A percentile compares a stretch with the other conserved stretches of the same genome.
Conservation (phyloP, 2,329 filamentous ascomycete species). For the Sordariomycetes sp. region DNA sequence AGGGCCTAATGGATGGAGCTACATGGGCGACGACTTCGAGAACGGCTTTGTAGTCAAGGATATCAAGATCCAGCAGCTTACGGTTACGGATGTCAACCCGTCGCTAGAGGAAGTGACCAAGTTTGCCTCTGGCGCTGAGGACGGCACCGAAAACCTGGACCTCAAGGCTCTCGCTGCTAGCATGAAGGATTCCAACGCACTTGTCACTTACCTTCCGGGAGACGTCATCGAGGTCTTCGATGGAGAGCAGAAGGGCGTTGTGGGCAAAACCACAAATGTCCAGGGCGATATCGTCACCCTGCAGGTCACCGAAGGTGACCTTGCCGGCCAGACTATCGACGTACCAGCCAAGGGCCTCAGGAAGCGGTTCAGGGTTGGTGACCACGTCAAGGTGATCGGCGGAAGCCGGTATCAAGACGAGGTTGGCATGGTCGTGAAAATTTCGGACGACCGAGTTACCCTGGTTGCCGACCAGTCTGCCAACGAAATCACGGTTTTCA, state of each 20-base stretch:
- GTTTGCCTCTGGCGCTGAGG: constrained; percentile 79
- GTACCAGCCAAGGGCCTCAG: constrained; percentile 86
- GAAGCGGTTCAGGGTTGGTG: constrained; percentile 85
- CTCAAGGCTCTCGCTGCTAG: constrained; percentile 83
- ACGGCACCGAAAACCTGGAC: constrained; percentile 89
- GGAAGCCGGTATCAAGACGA: constrained; percentile 91
- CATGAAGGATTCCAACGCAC: constrained; percentile 71
- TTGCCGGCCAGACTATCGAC: constrained; percentile 77
- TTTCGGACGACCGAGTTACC: constrained; percentile 85
- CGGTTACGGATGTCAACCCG: constrained; percentile 85
- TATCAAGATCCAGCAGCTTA: constrained; percentile 77
- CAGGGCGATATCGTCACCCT: constrained; percentile 89
- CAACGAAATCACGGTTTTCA: constrained; percentile 93
- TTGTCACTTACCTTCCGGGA: constrained; percentile 79
- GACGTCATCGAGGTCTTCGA: constrained; percentile 96
- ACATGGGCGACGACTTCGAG: constrained; percentile 80
- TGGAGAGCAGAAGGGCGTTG: constrained; percentile 86
- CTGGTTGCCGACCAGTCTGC: constrained; percentile 87
- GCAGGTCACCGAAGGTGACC: constrained; percentile 69
- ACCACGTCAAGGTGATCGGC: constrained; percentile 97
- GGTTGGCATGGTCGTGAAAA: constrained; percentile 92
- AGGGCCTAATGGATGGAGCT: constrained; percentile 74
- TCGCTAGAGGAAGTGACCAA: constrained; percentile 91
- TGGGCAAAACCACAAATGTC: constrained; percentile 76
- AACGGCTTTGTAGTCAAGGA: constrained; percentile 92